Evolutionary conservation across 768 basidiomycete genomes (phyloP).

Genomic region (Russula sp.): DNA sequence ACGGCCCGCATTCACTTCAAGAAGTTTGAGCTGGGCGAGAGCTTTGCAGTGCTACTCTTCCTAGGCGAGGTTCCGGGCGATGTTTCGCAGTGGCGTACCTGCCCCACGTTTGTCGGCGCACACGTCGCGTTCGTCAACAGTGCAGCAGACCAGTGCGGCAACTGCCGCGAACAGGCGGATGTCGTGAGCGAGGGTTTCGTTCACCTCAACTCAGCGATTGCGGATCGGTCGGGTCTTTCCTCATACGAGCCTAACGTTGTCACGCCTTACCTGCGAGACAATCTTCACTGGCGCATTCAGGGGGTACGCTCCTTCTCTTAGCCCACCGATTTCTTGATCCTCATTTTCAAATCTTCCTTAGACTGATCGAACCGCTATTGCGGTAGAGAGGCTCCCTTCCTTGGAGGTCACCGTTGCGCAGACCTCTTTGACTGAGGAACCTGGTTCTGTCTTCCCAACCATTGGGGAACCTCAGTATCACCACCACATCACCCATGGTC

Average conservation of each 20-base stretch:
- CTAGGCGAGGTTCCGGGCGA: conserved; percentile 39
- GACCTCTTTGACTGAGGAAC: not conserved
- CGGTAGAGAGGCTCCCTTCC: conserved; percentile 6
- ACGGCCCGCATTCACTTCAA: conserved; percentile 37
- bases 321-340: not conserved
- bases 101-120: conserved; percentile 38
- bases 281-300: conserved; percentile 39
- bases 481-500: conserved; percentile 19
- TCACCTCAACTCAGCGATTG: conserved; percentile 37
- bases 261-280: conserved; percentile 36
- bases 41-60: conserved; percentile 45
- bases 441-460: conserved; percentile 8
- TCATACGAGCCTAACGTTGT: conserved; percentile 38
- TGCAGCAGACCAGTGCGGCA: conserved; percentile 34
- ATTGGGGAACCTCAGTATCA: conserved; percentile 9
- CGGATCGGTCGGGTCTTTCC: conserved; percentile 24
- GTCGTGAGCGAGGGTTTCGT: conserved; percentile 40
- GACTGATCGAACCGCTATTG: conserved; percentile 8
- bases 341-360: not conserved
- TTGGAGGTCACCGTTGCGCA: conserved; percentile 15
- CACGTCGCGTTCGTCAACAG: conserved; percentile 41
- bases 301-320: conserved; percentile 30
- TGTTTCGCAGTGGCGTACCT: conserved; percentile 34
- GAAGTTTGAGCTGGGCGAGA: conserved; percentile 39
- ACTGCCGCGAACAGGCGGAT: conserved; percentile 32